phyloP scores from a whole-genome alignment of 140 eudicot genomes.

The Anethum foeniculum region DNA sequence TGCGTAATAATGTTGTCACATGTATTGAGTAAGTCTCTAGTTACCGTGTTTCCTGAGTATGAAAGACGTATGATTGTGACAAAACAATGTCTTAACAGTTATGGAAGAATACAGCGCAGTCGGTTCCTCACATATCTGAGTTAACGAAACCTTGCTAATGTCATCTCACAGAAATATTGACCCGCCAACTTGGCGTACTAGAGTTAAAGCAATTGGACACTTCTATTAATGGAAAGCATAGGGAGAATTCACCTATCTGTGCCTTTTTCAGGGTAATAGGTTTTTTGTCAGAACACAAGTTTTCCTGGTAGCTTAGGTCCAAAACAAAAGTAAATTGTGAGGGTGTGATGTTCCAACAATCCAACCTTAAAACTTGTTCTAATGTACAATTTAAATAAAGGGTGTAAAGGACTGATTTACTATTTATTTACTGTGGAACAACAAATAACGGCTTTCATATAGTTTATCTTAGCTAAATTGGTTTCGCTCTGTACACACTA shows the following conservation, averaged over 20 bases:
- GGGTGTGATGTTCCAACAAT: background rate
- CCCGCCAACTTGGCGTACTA: background rate
- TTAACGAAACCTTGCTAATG: background rate
- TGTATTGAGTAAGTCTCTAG: background rate
- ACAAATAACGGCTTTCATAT: background rate
- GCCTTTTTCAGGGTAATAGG: background rate
- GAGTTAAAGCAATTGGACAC: background rate
- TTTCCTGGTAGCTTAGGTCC: background rate
- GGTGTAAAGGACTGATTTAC: background rate
- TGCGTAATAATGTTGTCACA: background rate
- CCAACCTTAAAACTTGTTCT: background rate
- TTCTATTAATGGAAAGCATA: background rate
- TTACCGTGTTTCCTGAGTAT: background rate
- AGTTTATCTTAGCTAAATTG: background rate
- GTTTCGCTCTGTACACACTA: background rate
- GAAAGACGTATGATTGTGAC: background rate
- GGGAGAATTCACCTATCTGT: background rate
- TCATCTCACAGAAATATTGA: background rate
- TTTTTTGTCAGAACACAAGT: background rate
- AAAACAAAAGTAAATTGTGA: background rate
- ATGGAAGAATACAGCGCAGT: background rate
- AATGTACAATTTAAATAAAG: background rate
- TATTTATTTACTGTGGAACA: background rate
- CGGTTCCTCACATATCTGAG: background rate
- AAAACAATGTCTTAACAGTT: background rate